Base-by-base conservation (phyloP, 2,329 filamentous ascomycete genomes). In the Alternaria sp. region DNA sequence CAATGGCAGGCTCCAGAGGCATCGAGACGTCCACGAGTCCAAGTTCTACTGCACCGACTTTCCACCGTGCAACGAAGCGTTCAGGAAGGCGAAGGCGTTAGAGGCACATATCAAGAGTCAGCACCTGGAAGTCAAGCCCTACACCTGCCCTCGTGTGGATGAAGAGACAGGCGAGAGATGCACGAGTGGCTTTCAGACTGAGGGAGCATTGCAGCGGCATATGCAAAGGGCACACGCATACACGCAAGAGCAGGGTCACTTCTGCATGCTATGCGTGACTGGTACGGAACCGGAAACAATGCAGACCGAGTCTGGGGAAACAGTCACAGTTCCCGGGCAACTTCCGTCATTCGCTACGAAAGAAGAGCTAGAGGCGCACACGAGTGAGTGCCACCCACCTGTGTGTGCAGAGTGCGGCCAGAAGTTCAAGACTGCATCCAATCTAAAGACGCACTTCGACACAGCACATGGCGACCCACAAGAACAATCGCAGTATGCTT, bases 21-120 rank as follows among this genome's bases (percentile, higher is more conserved):
- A 97, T 75, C 83, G 90, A 51, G 86, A 89, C n/a, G 88, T 91
- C 2, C 94, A 97, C 76, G 86, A 91, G 72, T 90, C 90, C 54
- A 87, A 90, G 67, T 90, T 95, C 74, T 86, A 90, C 54, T 97
- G 93, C 74, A 88, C 85, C 22, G 89, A 87, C 34, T 90, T 87
- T 68, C 85, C 86, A 2, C 87, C 86, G 1, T 97, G 93, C 79
- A 85, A 86, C 18, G 87, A 92, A 79, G 88, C 87, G 20, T 98
- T 97, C 78, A 87, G 94, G 63, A 97, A 97, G 79, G 90, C 93
- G 75, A 89, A 93, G 66, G 96, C 93, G 0, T 84, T 97, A 16
- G 89, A 94, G 75, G 89, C 91, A 53, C 94, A 98, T 75, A 87
- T 97, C 64, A 87, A 90, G 55, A 87, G 87, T 10, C 90, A 89